phyloP scores from a whole-genome alignment of 179 eudicot genomes.

The Carnegiea gigantea region DNA sequence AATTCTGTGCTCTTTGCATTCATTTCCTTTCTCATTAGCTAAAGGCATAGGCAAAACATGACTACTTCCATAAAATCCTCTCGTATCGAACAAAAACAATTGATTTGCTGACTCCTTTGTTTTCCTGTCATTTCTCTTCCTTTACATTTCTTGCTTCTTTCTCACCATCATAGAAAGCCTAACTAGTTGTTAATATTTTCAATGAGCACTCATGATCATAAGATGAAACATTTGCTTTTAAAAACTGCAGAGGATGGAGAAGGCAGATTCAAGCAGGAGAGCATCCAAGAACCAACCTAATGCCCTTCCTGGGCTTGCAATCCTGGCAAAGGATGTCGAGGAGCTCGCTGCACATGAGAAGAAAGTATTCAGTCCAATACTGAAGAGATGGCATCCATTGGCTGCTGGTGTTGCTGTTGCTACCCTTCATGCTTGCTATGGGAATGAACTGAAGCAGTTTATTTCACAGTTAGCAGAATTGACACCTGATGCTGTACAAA shows the following conservation, averaged over 20 bases:
- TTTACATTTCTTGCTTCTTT: neutral
- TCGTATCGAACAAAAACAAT: neutral
- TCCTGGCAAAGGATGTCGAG: constrained; percentile 92
- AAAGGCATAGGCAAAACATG: too few species aligned
- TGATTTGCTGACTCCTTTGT: neutral
- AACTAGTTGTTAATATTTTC: neutral
- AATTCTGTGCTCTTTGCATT: too few species aligned
- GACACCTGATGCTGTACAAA: constrained; percentile 92
- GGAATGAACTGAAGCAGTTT: constrained; percentile 91
- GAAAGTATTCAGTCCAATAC: constrained; percentile 83
- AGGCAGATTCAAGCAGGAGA: constrained; percentile 96
- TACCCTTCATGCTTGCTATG: constrained; percentile 94
- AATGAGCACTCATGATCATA: constrained; percentile 6
- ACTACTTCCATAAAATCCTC: too few species aligned
- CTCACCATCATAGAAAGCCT: neutral
- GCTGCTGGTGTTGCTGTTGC: constrained; percentile 99
- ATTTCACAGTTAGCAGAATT: constrained; percentile 73
- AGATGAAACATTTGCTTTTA: constrained; percentile 16
- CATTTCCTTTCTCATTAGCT: too few species aligned
- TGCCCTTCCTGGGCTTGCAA: constrained; percentile 88
- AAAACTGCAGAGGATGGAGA: constrained; percentile 83
- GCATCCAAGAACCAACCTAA: constrained; percentile 85
- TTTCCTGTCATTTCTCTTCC: neutral
- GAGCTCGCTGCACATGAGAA: constrained; percentile 88
- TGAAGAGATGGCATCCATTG: constrained; percentile 95